phyloP scores from a whole-genome alignment of 495 filamentous ascomycete genomes.

The Amniculicola lignicola region DNA sequence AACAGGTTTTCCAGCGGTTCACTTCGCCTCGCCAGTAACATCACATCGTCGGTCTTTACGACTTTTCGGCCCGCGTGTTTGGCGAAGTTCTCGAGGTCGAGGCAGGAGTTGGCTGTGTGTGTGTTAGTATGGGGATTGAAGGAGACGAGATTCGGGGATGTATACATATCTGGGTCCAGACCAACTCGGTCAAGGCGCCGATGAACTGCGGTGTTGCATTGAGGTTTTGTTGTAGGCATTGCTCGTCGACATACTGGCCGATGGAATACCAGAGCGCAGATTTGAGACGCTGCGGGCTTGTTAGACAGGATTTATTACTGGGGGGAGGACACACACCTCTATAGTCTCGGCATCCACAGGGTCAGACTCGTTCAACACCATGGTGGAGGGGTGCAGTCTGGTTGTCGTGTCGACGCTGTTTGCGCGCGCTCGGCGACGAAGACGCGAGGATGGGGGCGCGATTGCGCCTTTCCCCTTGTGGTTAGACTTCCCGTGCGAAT shows the following conservation, averaged over 20 bases:
- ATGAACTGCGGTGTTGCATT: slow-evolving; percentile 97
- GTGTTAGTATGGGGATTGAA: background rate
- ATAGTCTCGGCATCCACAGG: background rate
- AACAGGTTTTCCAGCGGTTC: slow-evolving; percentile 60
- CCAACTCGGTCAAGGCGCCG: slow-evolving; percentile 83
- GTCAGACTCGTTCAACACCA: too few species aligned
- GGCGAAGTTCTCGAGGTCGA: slow-evolving; percentile 58
- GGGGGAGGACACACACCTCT: background rate
- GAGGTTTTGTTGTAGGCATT: slow-evolving; percentile 67
- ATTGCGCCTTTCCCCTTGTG: too few species aligned
- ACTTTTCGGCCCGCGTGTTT: slow-evolving; percentile 82
- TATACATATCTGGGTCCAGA: slow-evolving; percentile 84
- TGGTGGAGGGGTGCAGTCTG: too few species aligned
- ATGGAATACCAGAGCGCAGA: slow-evolving; percentile 88
- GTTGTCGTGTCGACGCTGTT: too few species aligned
- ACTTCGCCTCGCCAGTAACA: slow-evolving; percentile 82
- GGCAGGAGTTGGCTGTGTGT: slow-evolving; percentile 23
- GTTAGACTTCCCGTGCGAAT: too few species aligned
- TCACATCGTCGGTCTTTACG: slow-evolving; percentile 78
- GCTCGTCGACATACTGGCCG: slow-evolving; percentile 86
- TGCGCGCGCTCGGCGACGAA: too few species aligned
- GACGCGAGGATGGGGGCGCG: too few species aligned
- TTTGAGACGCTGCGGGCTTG: slow-evolving; percentile 70
- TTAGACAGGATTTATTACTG: background rate
- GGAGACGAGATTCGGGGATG: slow-evolving; percentile 6